Evolutionary conservation across 2,329 filamentous ascomycete genomes (phyloP).

Genomic region (Leptographium procerum): DNA sequence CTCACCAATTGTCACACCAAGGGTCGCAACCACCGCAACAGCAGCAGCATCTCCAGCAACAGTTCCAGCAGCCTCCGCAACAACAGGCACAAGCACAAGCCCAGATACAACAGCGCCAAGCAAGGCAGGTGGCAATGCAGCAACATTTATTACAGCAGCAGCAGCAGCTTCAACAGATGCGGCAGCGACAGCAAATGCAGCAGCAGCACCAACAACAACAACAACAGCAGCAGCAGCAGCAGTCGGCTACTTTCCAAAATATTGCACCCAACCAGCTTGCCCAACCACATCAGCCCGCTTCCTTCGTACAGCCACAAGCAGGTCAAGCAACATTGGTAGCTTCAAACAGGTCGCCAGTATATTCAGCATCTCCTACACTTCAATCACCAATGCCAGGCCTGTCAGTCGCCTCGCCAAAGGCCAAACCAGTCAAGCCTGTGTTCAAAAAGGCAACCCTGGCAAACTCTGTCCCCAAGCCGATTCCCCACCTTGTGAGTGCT

Average conservation of each 20-base stretch:
- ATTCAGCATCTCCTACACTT: neutral
- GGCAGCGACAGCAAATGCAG: neutral
- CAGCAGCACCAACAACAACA: neutral
- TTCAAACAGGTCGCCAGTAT: neutral
- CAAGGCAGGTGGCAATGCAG: neutral
- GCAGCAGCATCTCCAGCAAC: neutral
- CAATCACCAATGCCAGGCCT: neutral
- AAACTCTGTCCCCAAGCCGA: slow-evolving; percentile 3
- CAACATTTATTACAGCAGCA: neutral
- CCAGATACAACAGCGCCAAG: neutral
- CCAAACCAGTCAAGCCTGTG: slow-evolving; percentile 1
- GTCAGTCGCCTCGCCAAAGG: neutral
- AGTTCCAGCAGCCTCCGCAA: neutral
- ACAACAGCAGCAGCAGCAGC: slow-evolving; percentile 2
- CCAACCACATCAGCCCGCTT: neutral
- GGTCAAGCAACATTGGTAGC: neutral
- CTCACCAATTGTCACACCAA: neutral
- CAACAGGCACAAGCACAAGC: neutral
- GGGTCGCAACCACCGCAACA: slow-evolving; percentile 3
- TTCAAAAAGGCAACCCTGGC: slow-evolving; percentile 1
- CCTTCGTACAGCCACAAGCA: neutral
- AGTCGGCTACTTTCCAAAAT: neutral
- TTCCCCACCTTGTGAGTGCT: slow-evolving; percentile 7
- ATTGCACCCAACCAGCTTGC: neutral
- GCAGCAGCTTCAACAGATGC: neutral